Percentiles rank a stretch among this genome's conserved stretches.
Conservation (phyloP, 2,329 filamentous ascomycete species). For the Clonostachys rosea region DNA sequence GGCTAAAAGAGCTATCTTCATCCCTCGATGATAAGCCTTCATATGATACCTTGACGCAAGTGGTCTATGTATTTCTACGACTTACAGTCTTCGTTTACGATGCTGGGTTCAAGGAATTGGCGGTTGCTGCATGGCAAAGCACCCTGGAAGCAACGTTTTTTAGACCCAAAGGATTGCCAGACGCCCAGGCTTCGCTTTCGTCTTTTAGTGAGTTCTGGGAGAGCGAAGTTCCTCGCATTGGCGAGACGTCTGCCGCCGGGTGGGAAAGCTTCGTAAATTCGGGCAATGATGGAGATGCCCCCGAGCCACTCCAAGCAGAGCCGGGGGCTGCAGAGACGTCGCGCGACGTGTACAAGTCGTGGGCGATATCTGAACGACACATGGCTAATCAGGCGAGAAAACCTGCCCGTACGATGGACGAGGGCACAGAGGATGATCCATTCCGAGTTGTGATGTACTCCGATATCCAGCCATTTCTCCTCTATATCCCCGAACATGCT, state of each 20-base stretch:
- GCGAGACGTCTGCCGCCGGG: slow-evolving; percentile 66
- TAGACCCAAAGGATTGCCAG: slow-evolving; percentile 34
- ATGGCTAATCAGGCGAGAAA: slow-evolving; percentile 41
- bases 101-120: slow-evolving; percentile 72
- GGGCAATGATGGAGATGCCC: slow-evolving; percentile 28
- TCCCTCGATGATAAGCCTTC: slow-evolving; percentile 1
- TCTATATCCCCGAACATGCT: slow-evolving; percentile 36
- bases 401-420: slow-evolving; percentile 72
- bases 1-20: slow-evolving; percentile 22
- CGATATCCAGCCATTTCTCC: slow-evolving; percentile 65
- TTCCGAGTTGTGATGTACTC: slow-evolving; percentile 77
- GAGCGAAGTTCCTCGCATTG: slow-evolving; percentile 72
- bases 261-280: slow-evolving; percentile 56
- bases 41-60: slow-evolving; percentile 15
- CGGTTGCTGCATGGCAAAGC: slow-evolving; percentile 79
- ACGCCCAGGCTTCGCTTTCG: slow-evolving; percentile 17
- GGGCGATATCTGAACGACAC: slow-evolving; percentile 50
- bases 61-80: slow-evolving; percentile 68
- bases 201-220: slow-evolving; percentile 80
- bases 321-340: slow-evolving; percentile 12
- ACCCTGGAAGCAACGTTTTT: slow-evolving; percentile 69
- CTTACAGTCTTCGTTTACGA: slow-evolving; percentile 71
- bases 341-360: slow-evolving; percentile 42
- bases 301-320: slow-evolving; percentile 21
- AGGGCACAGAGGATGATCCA: slow-evolving; percentile 72